Evolutionary conservation across 2,329 filamentous ascomycete species (phyloP).

Genomic region (Aspergillus awamori): DNA sequence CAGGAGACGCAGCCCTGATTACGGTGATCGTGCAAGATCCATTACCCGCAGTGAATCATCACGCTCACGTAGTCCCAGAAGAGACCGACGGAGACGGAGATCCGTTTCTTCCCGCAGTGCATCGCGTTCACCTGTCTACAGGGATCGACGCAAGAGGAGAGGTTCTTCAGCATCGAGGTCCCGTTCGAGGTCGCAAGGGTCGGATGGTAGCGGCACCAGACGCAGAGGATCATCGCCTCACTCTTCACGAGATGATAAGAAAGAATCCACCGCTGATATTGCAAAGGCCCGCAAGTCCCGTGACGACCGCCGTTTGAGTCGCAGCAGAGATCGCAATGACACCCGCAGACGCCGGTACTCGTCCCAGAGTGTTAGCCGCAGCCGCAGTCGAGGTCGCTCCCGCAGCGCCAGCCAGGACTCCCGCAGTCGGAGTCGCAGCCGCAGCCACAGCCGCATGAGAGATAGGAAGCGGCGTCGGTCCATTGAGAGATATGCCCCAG

Average conservation of each 20-base stretch:
- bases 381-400: conserved; percentile 35
- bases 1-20: conserved; percentile 42
- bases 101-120: conserved; percentile 44
- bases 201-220: conserved; percentile 35
- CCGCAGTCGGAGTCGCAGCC: conserved; percentile 31
- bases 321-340: conserved; percentile 36
- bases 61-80: conserved; percentile 60
- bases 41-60: conserved; percentile 52
- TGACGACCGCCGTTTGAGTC: conserved; percentile 48
- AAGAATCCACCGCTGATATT: conserved; percentile 54
- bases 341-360: conserved; percentile 33
- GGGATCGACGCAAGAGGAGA: conserved; percentile 36
- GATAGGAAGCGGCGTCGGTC: conserved; percentile 49
- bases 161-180: conserved; percentile 42
- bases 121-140: conserved; percentile 39
- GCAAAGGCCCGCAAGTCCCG: conserved; percentile 48
- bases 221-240: conserved; percentile 49
- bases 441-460: conserved; percentile 32
- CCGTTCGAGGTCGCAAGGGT: conserved; percentile 35
- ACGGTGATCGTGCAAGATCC: conserved; percentile 54
- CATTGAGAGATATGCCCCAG: conserved; percentile 49
- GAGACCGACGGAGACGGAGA: conserved; percentile 46
- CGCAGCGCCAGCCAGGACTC: conserved; percentile 35
- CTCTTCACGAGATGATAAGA: conserved; percentile 45
- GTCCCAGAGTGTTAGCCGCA: conserved; percentile 23